Percentiles rank a stretch among this genome's conserved stretches.
These are phyloP conservation scores for Hemileccinum rubropunctum DNA, from an alignment of 768 basidiomycete species.

Conservation along the genomic window DNA sequence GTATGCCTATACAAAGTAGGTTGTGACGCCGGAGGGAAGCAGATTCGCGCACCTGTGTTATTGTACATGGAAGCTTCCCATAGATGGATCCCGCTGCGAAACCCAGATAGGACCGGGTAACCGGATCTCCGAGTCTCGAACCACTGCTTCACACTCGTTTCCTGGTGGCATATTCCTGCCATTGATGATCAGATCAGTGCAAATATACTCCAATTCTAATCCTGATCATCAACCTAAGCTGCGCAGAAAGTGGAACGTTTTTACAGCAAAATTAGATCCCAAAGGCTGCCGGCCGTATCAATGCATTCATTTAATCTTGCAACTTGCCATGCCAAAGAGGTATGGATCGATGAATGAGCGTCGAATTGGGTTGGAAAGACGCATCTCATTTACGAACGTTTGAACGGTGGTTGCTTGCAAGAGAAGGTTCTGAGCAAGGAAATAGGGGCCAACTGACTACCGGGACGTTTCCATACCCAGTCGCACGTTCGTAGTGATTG, in stretches of 20 bases:
- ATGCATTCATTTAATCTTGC: no score
- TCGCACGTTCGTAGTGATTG: constrained; percentile 1
- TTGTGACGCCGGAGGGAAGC: background rate
- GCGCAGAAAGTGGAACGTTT: no score
- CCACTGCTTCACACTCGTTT: no score
- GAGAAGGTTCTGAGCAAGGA: background rate
- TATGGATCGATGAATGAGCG: no score
- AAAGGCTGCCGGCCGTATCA: background rate
- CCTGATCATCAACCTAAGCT: no score
- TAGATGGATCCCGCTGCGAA: background rate
- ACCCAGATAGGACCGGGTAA: background rate
- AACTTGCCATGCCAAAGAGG: no score
- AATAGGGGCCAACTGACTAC: background rate
- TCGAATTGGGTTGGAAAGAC: no score
- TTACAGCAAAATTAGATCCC: no score
- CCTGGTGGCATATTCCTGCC: no score
- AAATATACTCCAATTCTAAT: no score
- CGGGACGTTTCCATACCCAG: background rate
- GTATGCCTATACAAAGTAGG: background rate
- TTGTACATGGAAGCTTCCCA: background rate
- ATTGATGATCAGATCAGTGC: no score
- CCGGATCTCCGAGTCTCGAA: background rate
- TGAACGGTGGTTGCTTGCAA: background rate
- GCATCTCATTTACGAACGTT: background rate
- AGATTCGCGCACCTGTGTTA: background rate